Evolutionary conservation across 1,284 basidiomycete genomes (phyloP), one percentile per base, ranked within the genome.

Genomic region (Ceratobasidium sp.): DNA sequence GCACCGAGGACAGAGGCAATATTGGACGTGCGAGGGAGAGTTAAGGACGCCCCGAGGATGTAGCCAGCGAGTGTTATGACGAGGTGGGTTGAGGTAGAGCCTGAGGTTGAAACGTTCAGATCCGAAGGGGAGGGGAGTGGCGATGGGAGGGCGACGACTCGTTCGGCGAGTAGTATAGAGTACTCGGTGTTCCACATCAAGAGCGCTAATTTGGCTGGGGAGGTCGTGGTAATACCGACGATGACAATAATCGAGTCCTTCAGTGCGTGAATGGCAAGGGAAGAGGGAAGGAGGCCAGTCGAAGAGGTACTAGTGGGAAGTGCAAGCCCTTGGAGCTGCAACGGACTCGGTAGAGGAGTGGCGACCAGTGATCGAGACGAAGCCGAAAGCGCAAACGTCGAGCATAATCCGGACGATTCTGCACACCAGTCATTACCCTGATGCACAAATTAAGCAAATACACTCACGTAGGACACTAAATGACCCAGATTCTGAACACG

Each of bases 171-270:
- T 13, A 71, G 40, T 6, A 50, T 54, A 31, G 68, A 68, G 31
- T 71, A 71, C 29, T 64, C 47, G 29, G 55, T 27, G 25, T 71
- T 67, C 67, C 70, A 71, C 17, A 71, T 50, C 1, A 71, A 49
- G 27, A 71, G 55, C 17, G 50, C 62, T 15, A 65, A 50, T 40
- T 65, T 52, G 27, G 47, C 15, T 13, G 62, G 62, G 38, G 62
- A 52, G 1, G 62, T 20, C 7, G 27, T 40, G n/a, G 49, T 53
- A 15, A 43, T 43, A 13, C 62, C 62, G 10, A 50, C 62, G 34
- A 65, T 34, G 10, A 53, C 35, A 3, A 65, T 6, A 1, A 27
- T 32, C 31, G 62, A 65, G 27, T 49, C 35, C n/a, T 38, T 22
- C 7, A 65, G 38, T n/a, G 62, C 47, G 34, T 65, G 62, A 12